phyloP scores from a whole-genome alignment of 1,284 basidiomycete genomes.

The Cryptococcus sp. region DNA sequence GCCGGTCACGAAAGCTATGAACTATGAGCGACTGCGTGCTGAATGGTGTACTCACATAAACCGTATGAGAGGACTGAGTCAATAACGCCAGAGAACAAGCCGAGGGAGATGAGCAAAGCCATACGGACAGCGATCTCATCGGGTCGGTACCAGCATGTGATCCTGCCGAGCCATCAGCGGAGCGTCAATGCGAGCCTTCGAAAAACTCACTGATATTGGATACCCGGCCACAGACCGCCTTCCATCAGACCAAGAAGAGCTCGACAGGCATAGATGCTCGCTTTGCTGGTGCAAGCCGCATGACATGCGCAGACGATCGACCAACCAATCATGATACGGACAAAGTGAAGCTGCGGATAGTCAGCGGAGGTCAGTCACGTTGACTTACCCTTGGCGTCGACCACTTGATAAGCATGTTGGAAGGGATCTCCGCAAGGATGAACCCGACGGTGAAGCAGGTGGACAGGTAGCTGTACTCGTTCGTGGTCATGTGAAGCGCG shows the following conservation, averaged over 20 bases:
- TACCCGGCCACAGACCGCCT: slow-evolving; percentile 29
- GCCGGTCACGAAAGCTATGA: slow-evolving; percentile 19
- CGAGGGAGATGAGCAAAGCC: slow-evolving; percentile 17
- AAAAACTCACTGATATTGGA: slow-evolving; percentile 21
- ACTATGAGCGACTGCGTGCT: not conserved
- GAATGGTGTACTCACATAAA: slow-evolving; percentile 15
- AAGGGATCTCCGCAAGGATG: slow-evolving; percentile 30
- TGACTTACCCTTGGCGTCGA: slow-evolving; percentile 27
- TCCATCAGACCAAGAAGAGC: slow-evolving; percentile 25
- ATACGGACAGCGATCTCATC: slow-evolving; percentile 35
- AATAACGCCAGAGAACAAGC: slow-evolving; percentile 29
- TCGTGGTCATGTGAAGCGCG: slow-evolving; percentile 27
- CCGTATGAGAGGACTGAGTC: slow-evolving; percentile 27
- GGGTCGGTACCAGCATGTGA: slow-evolving; percentile 35
- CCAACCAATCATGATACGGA: slow-evolving; percentile 33
- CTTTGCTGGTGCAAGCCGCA: slow-evolving; percentile 21
- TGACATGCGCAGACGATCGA: slow-evolving; percentile 24
- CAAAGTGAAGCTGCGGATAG: slow-evolving; percentile 21
- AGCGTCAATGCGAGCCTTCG: too few species aligned
- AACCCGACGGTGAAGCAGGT: slow-evolving; percentile 28
- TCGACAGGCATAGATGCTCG: slow-evolving; percentile 12
- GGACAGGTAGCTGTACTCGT: slow-evolving; percentile 26
- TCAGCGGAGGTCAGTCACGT: too few species aligned
- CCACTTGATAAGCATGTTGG: slow-evolving; percentile 33
- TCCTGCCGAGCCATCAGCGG: slow-evolving; percentile 1